A percentile compares a stretch with the other conserved stretches of the same genome.
Conservation (phyloP, 306 rosid genomes). For the Prunus mongolica region DNA sequence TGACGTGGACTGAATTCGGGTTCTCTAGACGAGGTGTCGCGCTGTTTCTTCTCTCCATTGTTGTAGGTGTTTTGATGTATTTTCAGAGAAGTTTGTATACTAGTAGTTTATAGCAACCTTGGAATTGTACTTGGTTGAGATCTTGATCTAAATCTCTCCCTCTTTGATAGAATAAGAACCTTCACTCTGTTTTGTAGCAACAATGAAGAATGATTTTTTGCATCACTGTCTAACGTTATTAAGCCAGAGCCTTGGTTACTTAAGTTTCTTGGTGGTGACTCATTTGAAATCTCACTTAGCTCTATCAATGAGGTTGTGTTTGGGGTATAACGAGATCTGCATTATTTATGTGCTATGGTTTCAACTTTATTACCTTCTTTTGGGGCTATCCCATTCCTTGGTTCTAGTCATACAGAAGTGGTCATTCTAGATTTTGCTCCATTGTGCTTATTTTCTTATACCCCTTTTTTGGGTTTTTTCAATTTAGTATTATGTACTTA, state of each 20-base stretch:
- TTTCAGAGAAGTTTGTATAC: conserved; percentile 27
- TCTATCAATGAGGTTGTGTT: too few relatives aligned
- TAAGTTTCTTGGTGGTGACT: neutral
- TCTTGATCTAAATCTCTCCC: conserved; percentile 6
- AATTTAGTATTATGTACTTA: too few relatives aligned
- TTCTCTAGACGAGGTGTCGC: conserved; percentile 64
- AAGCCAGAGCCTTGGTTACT: neutral
- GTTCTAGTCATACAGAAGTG: too few relatives aligned
- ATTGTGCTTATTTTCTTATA: too few relatives aligned
- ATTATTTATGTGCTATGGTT: too few relatives aligned
- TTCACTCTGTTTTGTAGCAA: neutral
- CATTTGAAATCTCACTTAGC: too few relatives aligned
- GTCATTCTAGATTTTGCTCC: too few relatives aligned
- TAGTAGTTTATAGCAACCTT: conserved; percentile 16
- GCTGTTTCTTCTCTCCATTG: conserved; percentile 35
- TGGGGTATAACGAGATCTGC: too few relatives aligned
- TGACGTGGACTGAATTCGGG: conserved; percentile 71
- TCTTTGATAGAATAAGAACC: neutral
- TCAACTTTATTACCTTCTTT: too few relatives aligned
- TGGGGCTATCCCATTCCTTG: too few relatives aligned
- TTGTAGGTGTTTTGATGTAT: conserved; percentile 34
- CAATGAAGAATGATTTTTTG: neutral
- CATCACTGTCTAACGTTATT: neutral
- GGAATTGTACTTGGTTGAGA: conserved; percentile 5
- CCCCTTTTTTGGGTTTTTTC: too few relatives aligned